phyloP scores from a whole-genome alignment of 305 asterid species.

The Solanum hybrid region DNA sequence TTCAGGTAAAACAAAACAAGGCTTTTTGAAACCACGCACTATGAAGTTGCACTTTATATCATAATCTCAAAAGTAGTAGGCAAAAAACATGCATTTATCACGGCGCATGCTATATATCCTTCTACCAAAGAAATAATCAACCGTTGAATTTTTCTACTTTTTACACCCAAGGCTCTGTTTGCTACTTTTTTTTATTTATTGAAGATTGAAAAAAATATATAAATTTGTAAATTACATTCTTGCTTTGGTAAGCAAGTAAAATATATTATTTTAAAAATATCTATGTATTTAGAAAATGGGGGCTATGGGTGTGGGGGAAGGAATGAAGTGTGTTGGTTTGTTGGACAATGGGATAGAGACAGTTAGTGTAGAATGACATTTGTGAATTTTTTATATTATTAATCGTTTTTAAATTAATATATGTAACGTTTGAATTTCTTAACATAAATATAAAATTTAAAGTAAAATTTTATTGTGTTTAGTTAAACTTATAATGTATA shows the following conservation, averaged over 20 bases:
- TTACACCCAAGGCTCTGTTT: neutral
- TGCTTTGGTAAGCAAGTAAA: neutral
- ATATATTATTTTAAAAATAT: neutral
- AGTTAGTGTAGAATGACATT: neutral
- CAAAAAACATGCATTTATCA: neutral
- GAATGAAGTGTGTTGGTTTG: neutral
- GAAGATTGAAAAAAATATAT: no score
- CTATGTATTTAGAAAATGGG: neutral
- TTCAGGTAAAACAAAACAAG: slow-evolving; percentile 2
- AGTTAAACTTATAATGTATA: neutral
- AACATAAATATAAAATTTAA: neutral
- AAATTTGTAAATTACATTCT: neutral
- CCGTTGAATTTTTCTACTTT: neutral
- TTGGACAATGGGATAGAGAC: neutral
- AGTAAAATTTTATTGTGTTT: neutral
- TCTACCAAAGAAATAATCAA: neutral
- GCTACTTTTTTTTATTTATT: neutral
- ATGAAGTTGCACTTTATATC: neutral
- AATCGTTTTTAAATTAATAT: neutral
- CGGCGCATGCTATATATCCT: neutral
- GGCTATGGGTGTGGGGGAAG: neutral
- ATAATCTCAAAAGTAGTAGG: neutral
- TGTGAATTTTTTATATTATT: neutral
- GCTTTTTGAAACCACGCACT: neutral
- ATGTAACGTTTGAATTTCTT: neutral